Conservation (phyloP, 768 basidiomycete genomes). For the Macrocybe gigantea region DNA sequence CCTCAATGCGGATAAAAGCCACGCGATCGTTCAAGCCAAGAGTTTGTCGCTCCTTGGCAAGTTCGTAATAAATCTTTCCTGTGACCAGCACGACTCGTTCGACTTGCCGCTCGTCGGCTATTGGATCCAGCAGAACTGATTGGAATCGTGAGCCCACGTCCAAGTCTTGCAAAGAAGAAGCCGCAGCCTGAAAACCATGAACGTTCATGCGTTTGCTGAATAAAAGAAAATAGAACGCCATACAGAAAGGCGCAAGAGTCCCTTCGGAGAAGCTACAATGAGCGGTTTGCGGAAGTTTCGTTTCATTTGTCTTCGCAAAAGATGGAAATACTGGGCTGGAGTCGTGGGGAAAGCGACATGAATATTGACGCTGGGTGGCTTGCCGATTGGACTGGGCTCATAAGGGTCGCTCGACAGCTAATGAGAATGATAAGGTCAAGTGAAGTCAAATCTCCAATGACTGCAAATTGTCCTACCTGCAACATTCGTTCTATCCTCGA, state of each 20-base stretch:
- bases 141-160: constrained; percentile 55
- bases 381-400: constrained; percentile 15
- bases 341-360: constrained; percentile 84
- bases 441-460: neutral
- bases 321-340: constrained; percentile 89
- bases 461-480: constrained; percentile 47
- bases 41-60: constrained; percentile 61
- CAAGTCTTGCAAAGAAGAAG: constrained; percentile 62
- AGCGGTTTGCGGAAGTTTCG: constrained; percentile 86
- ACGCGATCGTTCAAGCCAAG: constrained; percentile 43
- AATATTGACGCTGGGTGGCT: constrained; percentile 67
- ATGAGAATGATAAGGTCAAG: constrained; percentile 1
- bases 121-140: constrained; percentile 57
- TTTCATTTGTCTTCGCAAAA: constrained; percentile 80
- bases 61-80: constrained; percentile 88
- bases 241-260: constrained; percentile 71
- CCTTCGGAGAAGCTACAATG: constrained; percentile 82
- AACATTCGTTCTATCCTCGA: constrained; percentile 85
- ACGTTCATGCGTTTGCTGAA: neutral
- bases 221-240: constrained; percentile 14
- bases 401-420: constrained; percentile 78
- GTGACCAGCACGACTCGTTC: constrained; percentile 69
- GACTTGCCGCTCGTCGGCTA: constrained; percentile 28
- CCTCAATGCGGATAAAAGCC: constrained; percentile 76
- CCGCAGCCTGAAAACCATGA: constrained; percentile 50